Base-by-base conservation (phyloP, 208 protist genomes). In the Wallacemonas sp. region DNA sequence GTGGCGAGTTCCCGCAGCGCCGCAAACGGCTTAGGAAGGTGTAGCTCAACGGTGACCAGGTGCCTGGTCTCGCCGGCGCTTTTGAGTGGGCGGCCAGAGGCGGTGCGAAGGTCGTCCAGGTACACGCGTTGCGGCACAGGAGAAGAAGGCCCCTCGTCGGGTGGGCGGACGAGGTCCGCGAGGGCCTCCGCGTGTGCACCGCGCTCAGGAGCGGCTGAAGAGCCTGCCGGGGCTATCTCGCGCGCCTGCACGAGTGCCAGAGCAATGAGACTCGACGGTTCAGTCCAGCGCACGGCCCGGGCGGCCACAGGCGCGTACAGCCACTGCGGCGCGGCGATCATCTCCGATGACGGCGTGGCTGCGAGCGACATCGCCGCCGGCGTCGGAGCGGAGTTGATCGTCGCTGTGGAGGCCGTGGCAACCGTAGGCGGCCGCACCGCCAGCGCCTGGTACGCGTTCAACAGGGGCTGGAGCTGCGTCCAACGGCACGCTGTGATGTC, bases 1-100 rank as follows among this genome's bases (percentile, higher is more conserved):
- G 74, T 86, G 48, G 80, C 81, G 48, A 89, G 71, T 11, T 73
- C 79, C 14, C 78, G 78, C 33, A 95, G 67, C 1, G 81, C 83
- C 0, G 69, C 75, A 59, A 92, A 95, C 12, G 80, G 61, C 2
- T 73, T 29, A 8, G 77, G 70, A 65, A 86, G 91, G 42, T 90
- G 71, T 4, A 87, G 70, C 12, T 95, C 89, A 3, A 95, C 86
- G 2, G 61, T 84, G 1, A 80, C 76, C 29, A 67, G 20, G n/a
- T 44, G 45, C 7, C 28, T 2, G 29, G n/a, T 14, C 3, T 41
- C 46, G 20, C 14, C 3, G 7, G 52, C 10, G 25, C 29, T 8
- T 25, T 25, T 59, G 29, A 61, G 22, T 14, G 31, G 42, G 16
- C 62, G 28, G 12, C 57, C 42, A 3, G 25, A 67, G 39, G 55